Evolutionary conservation across 768 basidiomycete genomes (phyloP), one percentile per base, ranked within the genome.

Genomic region (Calocybe indica): DNA sequence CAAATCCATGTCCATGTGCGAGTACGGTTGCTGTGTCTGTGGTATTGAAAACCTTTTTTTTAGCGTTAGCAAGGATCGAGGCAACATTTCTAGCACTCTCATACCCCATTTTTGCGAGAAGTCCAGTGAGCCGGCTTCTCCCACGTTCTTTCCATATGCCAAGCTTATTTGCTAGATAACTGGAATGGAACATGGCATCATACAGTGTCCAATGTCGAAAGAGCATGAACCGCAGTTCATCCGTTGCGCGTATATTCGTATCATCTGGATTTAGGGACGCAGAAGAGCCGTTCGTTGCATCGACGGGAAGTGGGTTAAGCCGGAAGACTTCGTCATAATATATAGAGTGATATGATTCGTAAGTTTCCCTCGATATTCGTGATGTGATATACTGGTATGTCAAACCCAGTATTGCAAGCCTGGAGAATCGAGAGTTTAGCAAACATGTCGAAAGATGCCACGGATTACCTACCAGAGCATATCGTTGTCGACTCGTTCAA

Each of bases 41-140:
- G 80, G 76, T 55, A 97, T 80, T 2, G 95, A 97, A 63, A 97
- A 95, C 2, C 95, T 97, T 50, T n/a, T 14, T 30, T 46, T 54
- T 37, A 13, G 7, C 40, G 29, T 46, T 10, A 40, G 40, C 15
- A 15, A 41, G 11, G 33, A 38, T 31, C 7, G 33, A 12, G 33
- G 2, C 12, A 41, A 44, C 12, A 48, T 34, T 45, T 49, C 49
- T 43, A 22, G 7, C 10, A 36, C 47, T 15, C 41, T 67, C 75
- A 52, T 62, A 97, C 93, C 96, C 96, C 92, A 99, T 99, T 73
- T 98, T 98, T 11, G 96, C 96, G 15, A 99, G 71, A 43, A 99
- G 70, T 6, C 95, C 96, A 1, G 86, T 90, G 47, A 99, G 68
- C 53, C 83, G 78, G 63, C 92, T 94, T 51, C 88, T 76, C 14